Percentiles rank a stretch among this genome's conserved stretches.
phyloP scores from a whole-genome alignment of 257 asterid genomes.

The Scutellaria barbata region DNA sequence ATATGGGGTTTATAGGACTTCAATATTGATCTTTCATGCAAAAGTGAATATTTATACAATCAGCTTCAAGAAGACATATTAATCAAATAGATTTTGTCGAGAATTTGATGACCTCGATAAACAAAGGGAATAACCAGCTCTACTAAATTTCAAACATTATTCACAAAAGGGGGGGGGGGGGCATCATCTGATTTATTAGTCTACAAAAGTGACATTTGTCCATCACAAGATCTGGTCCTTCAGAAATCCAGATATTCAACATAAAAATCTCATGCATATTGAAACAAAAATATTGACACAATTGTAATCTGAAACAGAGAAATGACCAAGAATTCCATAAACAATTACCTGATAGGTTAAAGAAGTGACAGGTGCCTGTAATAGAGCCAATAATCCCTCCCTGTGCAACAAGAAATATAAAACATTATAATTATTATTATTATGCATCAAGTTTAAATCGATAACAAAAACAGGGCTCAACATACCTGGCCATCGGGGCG shows the following conservation, averaged over 20 bases:
- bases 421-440: not conserved
- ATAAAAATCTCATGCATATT: not conserved
- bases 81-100: not conserved
- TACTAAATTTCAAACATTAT: not conserved
- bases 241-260: not conserved
- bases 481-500: constrained; percentile 87
- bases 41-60: not conserved
- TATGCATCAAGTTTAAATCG: not conserved
- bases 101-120: not conserved
- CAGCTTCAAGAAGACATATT: constrained; percentile 8
- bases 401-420: constrained; percentile 47
- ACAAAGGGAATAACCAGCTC: not conserved
- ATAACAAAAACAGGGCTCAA: constrained; percentile 6
- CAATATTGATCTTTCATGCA: not conserved
- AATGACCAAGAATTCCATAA: constrained; percentile 18
- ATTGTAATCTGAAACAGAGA: not conserved
- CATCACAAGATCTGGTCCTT: not conserved
- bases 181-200: not conserved
- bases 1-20: constrained; percentile 4
- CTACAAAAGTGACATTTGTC: not conserved
- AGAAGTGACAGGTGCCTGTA: constrained; percentile 73
- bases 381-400: constrained; percentile 84
- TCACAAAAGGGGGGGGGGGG: no score
- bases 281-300: no score
- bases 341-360: constrained; percentile 67